Percentiles rank a stretch among this genome's conserved stretches.
These are phyloP conservation scores for Metrosideros polymorpha DNA, from an alignment of 441 rosid species.

Conservation along the genomic window DNA sequence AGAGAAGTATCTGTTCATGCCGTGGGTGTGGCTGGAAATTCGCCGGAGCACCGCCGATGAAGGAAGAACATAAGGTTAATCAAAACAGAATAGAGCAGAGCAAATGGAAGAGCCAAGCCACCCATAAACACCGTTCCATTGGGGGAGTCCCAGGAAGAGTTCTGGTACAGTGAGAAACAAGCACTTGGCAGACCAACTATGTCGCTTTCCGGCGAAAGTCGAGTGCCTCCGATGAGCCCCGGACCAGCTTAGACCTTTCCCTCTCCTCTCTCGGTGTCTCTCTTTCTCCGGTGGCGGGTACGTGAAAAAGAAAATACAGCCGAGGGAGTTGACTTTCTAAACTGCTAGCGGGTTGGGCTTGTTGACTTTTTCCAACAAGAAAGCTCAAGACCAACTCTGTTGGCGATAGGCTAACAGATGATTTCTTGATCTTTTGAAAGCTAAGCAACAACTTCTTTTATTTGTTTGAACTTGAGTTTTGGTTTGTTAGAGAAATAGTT, in stretches of 20 bases:
- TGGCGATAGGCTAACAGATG: not conserved
- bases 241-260: not conserved
- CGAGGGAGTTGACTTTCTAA: not conserved
- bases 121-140: not conserved
- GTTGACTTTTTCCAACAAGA: not conserved
- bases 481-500: not conserved
- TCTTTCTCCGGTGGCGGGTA: not conserved
- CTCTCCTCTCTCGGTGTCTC: not conserved
- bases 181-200: not conserved
- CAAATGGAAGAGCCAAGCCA: not conserved
- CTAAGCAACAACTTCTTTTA: not conserved
- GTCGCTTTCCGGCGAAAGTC: not conserved
- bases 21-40: not conserved
- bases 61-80: not conserved
- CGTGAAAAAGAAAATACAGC: not conserved
- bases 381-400: not conserved
- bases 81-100: not conserved
- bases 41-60: not conserved
- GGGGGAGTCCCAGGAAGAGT: not conserved
- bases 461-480: not conserved
- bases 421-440: not conserved
- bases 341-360: not conserved
- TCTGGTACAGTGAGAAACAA: not conserved
- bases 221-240: not conserved
- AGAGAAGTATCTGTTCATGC: not conserved